These are phyloP conservation scores for Colletotrichum musae DNA, from an alignment of 2,329 filamentous ascomycete species.

Conservation along the genomic window DNA sequence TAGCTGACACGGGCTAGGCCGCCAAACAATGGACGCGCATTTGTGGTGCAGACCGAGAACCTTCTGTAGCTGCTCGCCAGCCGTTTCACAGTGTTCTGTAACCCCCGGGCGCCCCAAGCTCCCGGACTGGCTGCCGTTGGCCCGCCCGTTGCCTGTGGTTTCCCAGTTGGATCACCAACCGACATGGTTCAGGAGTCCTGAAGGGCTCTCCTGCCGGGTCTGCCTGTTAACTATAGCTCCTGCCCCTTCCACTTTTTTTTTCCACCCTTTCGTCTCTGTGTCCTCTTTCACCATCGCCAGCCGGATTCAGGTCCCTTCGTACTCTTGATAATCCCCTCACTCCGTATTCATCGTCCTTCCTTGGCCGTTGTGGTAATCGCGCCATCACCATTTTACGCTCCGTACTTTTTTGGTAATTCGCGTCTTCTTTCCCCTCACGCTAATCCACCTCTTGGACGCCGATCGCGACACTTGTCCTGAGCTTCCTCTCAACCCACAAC, in stretches of 20 bases:
- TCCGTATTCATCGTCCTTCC: slow-evolving; percentile 32
- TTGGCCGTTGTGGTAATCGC: slow-evolving; percentile 34
- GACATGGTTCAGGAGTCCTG: slow-evolving; percentile 32
- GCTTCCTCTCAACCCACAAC: slow-evolving; percentile 35
- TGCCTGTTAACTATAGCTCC: slow-evolving; percentile 17
- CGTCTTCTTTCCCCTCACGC: slow-evolving; percentile 32
- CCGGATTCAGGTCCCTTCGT: slow-evolving; percentile 5
- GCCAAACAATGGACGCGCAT: not conserved
- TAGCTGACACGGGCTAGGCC: slow-evolving; percentile 8
- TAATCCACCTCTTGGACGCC: slow-evolving; percentile 25
- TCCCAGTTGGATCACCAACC: slow-evolving; percentile 38
- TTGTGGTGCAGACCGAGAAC: not conserved
- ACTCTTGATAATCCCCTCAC: slow-evolving; percentile 13
- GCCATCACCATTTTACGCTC: slow-evolving; percentile 10
- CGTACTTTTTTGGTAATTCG: slow-evolving; percentile 9
- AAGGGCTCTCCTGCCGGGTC: slow-evolving; percentile 14
- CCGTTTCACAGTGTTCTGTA: slow-evolving; percentile 31
- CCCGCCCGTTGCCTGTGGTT: slow-evolving; percentile 27
- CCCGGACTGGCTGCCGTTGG: slow-evolving; percentile 22
- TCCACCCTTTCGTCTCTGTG: slow-evolving; percentile 24
- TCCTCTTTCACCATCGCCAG: slow-evolving; percentile 28
- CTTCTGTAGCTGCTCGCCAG: slow-evolving; percentile 34
- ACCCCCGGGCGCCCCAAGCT: slow-evolving; percentile 38
- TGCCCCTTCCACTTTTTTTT: slow-evolving; percentile 38
- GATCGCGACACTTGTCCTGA: slow-evolving; percentile 36